phyloP scores from a whole-genome alignment of 2,329 filamentous ascomycete species.

The Huntiella moniliformis region DNA sequence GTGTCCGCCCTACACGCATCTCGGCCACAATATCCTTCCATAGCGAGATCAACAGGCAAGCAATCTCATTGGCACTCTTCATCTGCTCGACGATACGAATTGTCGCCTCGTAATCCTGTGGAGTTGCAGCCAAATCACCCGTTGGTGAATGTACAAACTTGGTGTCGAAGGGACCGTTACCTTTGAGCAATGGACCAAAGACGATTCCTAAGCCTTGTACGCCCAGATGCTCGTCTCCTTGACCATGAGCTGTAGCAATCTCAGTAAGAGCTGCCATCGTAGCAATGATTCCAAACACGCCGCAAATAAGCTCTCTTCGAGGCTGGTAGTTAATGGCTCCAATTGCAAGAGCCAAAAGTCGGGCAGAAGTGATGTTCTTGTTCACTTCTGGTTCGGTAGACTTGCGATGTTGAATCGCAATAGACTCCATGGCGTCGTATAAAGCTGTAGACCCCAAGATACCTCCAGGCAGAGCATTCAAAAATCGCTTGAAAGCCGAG shows the following conservation, averaged over 20 bases:
- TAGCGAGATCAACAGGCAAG: conserved; percentile 46
- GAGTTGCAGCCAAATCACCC: background rate
- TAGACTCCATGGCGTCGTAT: conserved; percentile 38
- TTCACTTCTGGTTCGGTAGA: conserved; percentile 34
- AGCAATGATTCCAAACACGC: conserved; percentile 46
- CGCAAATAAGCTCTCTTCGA: conserved; percentile 44
- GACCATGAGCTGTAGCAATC: conserved; percentile 20
- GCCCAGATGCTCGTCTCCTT: conserved; percentile 19
- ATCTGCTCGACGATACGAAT: conserved; percentile 31
- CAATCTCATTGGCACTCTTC: conserved; percentile 36
- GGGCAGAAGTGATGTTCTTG: conserved; percentile 37
- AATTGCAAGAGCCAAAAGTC: conserved; percentile 46
- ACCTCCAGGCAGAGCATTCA: conserved; percentile 43
- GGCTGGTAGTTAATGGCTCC: conserved; percentile 39
- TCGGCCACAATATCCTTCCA: conserved; percentile 32
- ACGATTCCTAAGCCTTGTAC: conserved; percentile 49
- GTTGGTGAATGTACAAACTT: background rate
- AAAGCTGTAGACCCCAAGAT: conserved; percentile 43
- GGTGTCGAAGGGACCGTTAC: conserved; percentile 15
- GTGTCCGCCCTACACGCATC: conserved; percentile 5
- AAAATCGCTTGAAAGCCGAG: conserved; percentile 46
- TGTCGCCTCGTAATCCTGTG: conserved; percentile 5
- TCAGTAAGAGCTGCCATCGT: conserved; percentile 41
- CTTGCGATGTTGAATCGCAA: conserved; percentile 18
- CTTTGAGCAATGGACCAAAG: conserved; percentile 45